Base-by-base conservation (phyloP, 176 grass and related monocot genomes). In the Miscanthus lutarioriparius region DNA sequence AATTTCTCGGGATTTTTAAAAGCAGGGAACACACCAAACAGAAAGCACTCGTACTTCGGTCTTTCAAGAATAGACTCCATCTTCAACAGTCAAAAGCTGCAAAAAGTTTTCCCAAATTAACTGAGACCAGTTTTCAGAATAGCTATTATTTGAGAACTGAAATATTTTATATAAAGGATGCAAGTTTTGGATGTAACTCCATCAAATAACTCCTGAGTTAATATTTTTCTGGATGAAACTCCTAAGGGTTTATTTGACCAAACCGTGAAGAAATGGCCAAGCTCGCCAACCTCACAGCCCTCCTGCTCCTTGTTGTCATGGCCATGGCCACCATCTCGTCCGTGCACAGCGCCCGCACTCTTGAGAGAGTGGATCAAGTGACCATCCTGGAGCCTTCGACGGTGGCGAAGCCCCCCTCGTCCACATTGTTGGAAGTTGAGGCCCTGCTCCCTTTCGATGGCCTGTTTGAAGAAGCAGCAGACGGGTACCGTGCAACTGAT, bases 11-110 rank as follows among this genome's bases (percentile, higher is more conserved):
- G 48, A 20, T 48, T 44, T 12, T 10, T n/a, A n/a, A n/a, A 73
- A 39, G 32, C 20, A 27, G 25, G 28, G 14, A 32, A 62, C 80
- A 30, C 85, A 96, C 91, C 94, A 70, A 96, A 92, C 62, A 96
- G 69, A 67, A 96, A 82, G 78, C 91, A 96, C 53, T 93, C 94
- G 30, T 83, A 96, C 28, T 93, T 92, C 10, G 77, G 30, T 77
- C 78, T 86, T 56, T 74, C 49, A 69, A 54, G 61, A 87, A 67
- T 77, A 80, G 49, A 22, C 6, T 87, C 73, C 94, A 96, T 96
- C 51, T 70, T 75, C 12, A 32, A 47, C 1, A 56, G 32, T 32
- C 6, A 64, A 69, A 82, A 78, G 62, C 62, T 87, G 62, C 37
- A 75, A 41, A 30, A 15, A 32, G 13, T 41, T 17, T 68, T 47